Base-by-base conservation (phyloP, 805 yeast genomes). In the Candida adriatica region DNA sequence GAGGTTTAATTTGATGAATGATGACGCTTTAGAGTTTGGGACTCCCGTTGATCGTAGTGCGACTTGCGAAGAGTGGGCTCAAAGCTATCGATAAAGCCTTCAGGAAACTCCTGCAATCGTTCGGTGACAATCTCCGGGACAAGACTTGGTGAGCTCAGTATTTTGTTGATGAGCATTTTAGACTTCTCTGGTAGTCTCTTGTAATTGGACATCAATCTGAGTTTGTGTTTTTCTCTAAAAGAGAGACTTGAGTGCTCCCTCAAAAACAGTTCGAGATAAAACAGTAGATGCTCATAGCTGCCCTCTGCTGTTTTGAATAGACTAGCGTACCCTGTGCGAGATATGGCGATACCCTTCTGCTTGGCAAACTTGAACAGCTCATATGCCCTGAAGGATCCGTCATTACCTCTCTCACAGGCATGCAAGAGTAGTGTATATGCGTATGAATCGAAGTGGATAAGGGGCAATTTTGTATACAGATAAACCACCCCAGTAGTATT, bases 401-500 rank as follows among this genome's bases (percentile, higher is more conserved):
- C 40, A 15, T 35, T 24, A 7, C 49, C 47, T 15, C 42, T 34
- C 5, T 43, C 36, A 22, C 43, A 35, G 20, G 38, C 32, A 24
- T 36, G 43, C 6, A 45, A 28, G 13, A 48, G 7, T 5, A 41
- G 38, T 13, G 36, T 35, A 20, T 23, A 39, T 3, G 41, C 26
- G 6, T 29, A 25, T 2, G 22, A 8, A 20, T 39, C 33, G 5
- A 38, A 11, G 4, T 23, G 8, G 2, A 16, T 6, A 1, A 17
- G 6, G 3, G 41, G 46, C 4, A 43, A 13, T 8, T 27, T 27
- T 6, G 41, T 29, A 19, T 44, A 46, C 3, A 31, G 31, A 19
- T 36, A 41, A 4, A 46, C 25, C 6, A 43, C 35, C 11, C 53
- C 53, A 1, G 48, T 43, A 3, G 30, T 29, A 24, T 46, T 48